A percentile compares a stretch with the other conserved stretches of the same genome.
Evolutionary conservation across 2,329 filamentous ascomycete genomes (phyloP).

Genomic region (Cyphellophora attinorum): DNA sequence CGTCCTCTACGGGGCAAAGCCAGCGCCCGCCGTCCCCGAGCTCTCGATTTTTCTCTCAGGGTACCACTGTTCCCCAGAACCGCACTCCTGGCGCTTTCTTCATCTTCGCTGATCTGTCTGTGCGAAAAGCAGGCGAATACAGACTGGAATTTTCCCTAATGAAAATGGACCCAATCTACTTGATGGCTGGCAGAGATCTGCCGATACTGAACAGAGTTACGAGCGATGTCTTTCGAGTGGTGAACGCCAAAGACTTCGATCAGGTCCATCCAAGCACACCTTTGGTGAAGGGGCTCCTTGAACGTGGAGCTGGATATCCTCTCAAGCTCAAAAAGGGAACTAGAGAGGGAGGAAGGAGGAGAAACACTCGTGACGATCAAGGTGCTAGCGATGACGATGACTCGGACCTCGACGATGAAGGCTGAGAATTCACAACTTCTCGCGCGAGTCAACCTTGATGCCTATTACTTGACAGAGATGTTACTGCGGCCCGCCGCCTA

Average conservation of each 20-base stretch:
- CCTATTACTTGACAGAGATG: no score
- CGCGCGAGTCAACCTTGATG: no score
- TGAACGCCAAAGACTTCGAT: conserved; percentile 21
- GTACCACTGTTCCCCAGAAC: conserved; percentile 5
- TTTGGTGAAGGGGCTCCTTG: conserved; percentile 17
- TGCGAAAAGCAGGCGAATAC: conserved; percentile 35
- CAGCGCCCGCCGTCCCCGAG: conserved; percentile 9
- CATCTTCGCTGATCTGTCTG: conserved; percentile 38
- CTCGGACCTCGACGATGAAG: background rate
- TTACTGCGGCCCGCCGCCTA: no score
- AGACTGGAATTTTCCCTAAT: conserved; percentile 36
- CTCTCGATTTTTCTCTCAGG: conserved; percentile 7
- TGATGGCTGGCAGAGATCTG: conserved; percentile 8
- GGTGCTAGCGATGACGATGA: background rate
- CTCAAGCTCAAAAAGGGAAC: conserved; percentile 19
- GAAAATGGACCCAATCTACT: conserved; percentile 20
- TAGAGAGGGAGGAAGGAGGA: conserved; percentile 8
- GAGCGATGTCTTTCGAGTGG: conserved; percentile 16
- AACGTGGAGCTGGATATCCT: conserved; percentile 17
- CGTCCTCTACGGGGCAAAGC: conserved; percentile 9
- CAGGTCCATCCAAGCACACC: conserved; percentile 19
- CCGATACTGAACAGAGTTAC: conserved; percentile 8
- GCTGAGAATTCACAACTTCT: no score
- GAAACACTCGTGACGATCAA: background rate
- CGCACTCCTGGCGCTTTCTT: conserved; percentile 33